Conservation (phyloP, 2,329 filamentous ascomycete species). For the Talaromyces piceae region DNA sequence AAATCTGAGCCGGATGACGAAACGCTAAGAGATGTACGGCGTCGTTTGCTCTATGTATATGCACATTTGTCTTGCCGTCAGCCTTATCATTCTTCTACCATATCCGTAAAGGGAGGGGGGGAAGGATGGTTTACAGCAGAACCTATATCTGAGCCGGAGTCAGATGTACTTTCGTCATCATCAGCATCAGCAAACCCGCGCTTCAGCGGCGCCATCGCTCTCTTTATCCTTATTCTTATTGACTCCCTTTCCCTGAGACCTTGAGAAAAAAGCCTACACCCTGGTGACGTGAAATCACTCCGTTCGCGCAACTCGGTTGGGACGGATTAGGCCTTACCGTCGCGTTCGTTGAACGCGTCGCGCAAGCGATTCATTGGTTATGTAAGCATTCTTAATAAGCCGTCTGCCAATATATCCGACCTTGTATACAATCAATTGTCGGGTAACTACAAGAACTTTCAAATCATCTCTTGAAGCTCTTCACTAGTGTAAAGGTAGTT, state of each 20-base stretch:
- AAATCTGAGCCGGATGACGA: not conserved
- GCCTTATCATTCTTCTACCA: not conserved
- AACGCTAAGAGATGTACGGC: constrained; percentile 7
- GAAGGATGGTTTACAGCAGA: constrained; percentile 2
- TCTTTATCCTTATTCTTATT: not conserved
- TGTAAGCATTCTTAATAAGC: not conserved
- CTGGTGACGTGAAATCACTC: not conserved
- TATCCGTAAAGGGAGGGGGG: not conserved
- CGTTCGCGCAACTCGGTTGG: not conserved
- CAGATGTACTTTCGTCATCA: constrained; percentile 19
- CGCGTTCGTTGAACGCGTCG: not conserved
- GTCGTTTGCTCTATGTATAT: constrained; percentile 10
- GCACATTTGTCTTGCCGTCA: not conserved
- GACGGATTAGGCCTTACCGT: not conserved
- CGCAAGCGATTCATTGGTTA: not conserved
- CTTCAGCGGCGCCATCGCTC: constrained; percentile 38
- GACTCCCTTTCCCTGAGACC: too few species aligned
- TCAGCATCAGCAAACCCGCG: constrained; percentile 29
- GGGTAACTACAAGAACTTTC: too few species aligned
- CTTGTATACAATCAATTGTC: too few species aligned
- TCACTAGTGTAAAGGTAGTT: not conserved
- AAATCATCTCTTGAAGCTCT: not conserved
- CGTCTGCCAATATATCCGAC: not conserved
- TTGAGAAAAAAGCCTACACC: not conserved
- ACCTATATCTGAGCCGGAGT: constrained; percentile 1